Percentiles rank a stretch among this genome's conserved stretches.
phyloP scores from a whole-genome alignment of 192 early-diverging fungal species.

The Cetraspora pellucida region DNA sequence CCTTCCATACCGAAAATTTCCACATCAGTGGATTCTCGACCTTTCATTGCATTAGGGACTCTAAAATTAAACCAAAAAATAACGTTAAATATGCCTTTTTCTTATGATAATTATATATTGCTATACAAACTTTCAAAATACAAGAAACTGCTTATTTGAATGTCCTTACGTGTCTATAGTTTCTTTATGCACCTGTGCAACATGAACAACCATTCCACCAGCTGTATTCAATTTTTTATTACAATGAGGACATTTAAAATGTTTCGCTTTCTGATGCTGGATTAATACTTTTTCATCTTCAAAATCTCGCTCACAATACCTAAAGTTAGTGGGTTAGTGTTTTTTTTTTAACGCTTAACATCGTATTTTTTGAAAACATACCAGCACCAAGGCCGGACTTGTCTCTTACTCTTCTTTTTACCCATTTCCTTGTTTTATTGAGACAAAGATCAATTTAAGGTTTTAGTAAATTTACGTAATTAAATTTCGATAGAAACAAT shows the following conservation, averaged over 20 bases:
- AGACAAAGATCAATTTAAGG: not conserved
- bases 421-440: conserved; percentile 39
- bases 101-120: not conserved
- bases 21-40: conserved; percentile 82
- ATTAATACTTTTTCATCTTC: conserved; percentile 94
- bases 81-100: not conserved
- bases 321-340: conserved; percentile 22
- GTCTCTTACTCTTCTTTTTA: conserved; percentile 72
- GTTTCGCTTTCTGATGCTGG: conserved; percentile 90
- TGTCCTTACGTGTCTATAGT: conserved; percentile 65
- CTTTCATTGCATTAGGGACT: conserved; percentile 83
- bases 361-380: conserved; percentile 34
- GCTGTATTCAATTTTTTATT: conserved; percentile 85
- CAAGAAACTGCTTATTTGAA: not conserved
- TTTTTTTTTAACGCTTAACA: not conserved
- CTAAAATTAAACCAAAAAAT: conserved; percentile 45
- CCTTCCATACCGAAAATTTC: conserved; percentile 97
- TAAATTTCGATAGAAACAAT: no score
- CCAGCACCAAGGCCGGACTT: conserved; percentile 78
- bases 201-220: conserved; percentile 87
- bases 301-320: conserved; percentile 96
- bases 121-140: not conserved
- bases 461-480: no score
- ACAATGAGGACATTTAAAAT: conserved; percentile 91
- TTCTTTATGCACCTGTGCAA: conserved; percentile 93